These are phyloP conservation scores for Kickxella alabastrina DNA, from an alignment of 192 early-diverging fungal species.

Conservation along the genomic window DNA sequence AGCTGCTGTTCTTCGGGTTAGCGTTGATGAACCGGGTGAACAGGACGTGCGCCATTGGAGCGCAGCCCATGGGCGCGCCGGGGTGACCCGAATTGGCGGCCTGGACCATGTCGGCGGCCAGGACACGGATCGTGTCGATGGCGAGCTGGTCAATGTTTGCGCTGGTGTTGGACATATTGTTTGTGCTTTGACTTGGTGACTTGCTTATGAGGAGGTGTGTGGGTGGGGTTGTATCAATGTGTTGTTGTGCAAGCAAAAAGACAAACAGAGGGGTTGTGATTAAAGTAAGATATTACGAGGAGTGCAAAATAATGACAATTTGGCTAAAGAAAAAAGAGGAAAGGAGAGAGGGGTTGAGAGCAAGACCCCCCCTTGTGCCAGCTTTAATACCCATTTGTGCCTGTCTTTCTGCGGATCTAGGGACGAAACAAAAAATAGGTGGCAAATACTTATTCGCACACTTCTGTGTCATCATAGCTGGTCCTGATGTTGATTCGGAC, in stretches of 20 bases:
- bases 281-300: background rate
- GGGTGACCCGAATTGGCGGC: constrained; percentile 93
- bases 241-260: no score
- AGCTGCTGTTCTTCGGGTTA: constrained; percentile 85
- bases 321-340: background rate
- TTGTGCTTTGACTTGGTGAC: background rate
- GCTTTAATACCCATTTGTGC: no score
- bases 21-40: constrained; percentile 79
- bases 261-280: background rate
- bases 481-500: no score
- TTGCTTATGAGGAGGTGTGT: no score
- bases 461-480: no score
- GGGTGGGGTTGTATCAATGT: no score
- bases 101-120: constrained; percentile 85
- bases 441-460: no score
- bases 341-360: background rate
- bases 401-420: no score
- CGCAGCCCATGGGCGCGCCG: constrained; percentile 97
- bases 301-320: background rate
- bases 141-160: constrained; percentile 56
- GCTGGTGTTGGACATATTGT: background rate
- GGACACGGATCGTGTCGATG: constrained; percentile 86
- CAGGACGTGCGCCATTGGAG: constrained; percentile 87
- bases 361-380: no score
- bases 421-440: no score